Evolutionary conservation across 768 basidiomycete genomes (phyloP), one percentile per base, ranked within the genome.

Genomic region (Tricholoma sp.): DNA sequence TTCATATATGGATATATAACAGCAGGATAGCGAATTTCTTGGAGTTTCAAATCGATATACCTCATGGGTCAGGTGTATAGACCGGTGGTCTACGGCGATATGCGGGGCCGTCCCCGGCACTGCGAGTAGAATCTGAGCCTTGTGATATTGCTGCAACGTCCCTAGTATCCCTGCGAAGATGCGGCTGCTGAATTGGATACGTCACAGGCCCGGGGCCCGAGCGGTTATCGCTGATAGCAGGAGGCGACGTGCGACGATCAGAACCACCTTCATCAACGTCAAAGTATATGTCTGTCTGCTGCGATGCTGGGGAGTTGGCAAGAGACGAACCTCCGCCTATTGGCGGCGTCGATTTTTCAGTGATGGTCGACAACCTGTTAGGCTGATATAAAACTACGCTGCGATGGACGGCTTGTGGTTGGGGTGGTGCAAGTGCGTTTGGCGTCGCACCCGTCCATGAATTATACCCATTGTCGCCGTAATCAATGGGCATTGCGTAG

Each of bases 381-480:
- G 62, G 64, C 45, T 63, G 64, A 39, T 63, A 63, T n/a, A 59
- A 58, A 50, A 56, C 53, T 1, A 58, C 52, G 19, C 61, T 59
- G 31, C 57, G 56, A 45, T 8, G 47, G 18, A 14, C 3, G 9
- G 29, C n/a, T 8, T 59, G 59, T 11, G 51, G 58, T 21, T 59
- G 54, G 11, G 62, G 57, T 45, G 58, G 62, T 45, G 64, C 58
- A 49, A 59, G 24, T 22, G 61, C 59, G 18, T 39, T 16, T 18
- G 10, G 10, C 35, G 31, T 45, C 19, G 27, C 8, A 4, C 12
- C 22, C 1, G 41, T 1, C 53, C 41, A 54, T 1, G 39, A 22
- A 21, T 54, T 54, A 43, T 54, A 54, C 12, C 53, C 27, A 24
- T 45, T 58, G 6, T 8, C 57, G 41, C 24, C 52, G 8, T 62